Evolutionary conservation across 345 rosid species (phyloP), one percentile per base, ranked within the genome.

Genomic region (Noccaea bulbosa): DNA sequence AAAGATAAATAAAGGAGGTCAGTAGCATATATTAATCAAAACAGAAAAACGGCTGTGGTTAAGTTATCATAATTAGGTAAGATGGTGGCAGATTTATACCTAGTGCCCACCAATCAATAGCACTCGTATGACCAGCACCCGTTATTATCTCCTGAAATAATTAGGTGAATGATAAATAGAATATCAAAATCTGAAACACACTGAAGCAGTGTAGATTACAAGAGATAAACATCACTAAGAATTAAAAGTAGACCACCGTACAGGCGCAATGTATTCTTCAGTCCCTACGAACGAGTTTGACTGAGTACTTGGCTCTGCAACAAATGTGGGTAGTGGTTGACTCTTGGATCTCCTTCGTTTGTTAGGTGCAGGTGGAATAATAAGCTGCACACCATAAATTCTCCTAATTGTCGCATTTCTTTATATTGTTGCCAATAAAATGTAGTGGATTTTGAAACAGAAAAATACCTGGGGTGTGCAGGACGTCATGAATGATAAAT

Each of bases 271-370:
- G 75, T 94, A 94, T 79, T 94, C 97, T 83, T 91, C 96, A 22
- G 96, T 94, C 69, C 99, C 99, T 40, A 94, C 96, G 67, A 91
- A 94, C 10, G 99, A 94, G 82, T 91, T 94, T 32, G 97, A 91
- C 70, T 75, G 84, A 17, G 88, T 5, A n/a, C 11, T 44, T 55
- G 97, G 99, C 70, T 91, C 97, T 69, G 99, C 99, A 65, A 89
- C 84, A 80, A 94, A 89, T 32, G 81, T 83, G 11, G 97, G 93
- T 7, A 82, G 80, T 5, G 82, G 89, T 49, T 74, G 93, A 78
- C 79, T 91, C 77, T 88, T 83, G 44, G 99, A 88, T 74, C 81
- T 81, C 76, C 94, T 86, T 84, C 86, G 75, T 7, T 67, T 84
- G 30, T 62, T 80, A 16, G 89, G 80, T 48, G 68, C 64, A 14